Conservation (phyloP, 2,329 filamentous ascomycete genomes). For the Fusarium irregulare region DNA sequence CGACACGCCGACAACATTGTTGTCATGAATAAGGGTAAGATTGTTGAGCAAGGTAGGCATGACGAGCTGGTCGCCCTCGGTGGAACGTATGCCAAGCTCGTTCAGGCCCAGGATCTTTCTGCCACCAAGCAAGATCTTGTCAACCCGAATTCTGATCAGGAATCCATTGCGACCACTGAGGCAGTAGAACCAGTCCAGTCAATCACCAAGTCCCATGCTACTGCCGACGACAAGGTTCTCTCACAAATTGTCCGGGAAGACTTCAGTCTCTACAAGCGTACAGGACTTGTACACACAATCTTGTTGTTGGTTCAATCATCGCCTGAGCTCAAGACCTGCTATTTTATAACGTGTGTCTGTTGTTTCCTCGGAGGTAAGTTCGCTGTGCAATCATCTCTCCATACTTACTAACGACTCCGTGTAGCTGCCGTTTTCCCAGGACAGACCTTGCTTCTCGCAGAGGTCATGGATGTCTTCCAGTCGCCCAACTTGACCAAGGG, state of each 20-base stretch:
- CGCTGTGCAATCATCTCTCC: too few relatives aligned
- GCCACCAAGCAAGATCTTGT: background rate
- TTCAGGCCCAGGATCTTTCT: conserved; percentile 53
- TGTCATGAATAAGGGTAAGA: conserved; percentile 58
- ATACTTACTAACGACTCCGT: background rate
- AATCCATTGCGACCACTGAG: background rate
- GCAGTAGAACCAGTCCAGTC: background rate
- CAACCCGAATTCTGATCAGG: background rate
- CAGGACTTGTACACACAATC: conserved; percentile 13
- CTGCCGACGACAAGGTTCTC: background rate
- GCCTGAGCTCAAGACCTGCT: conserved; percentile 9
- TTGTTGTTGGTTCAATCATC: background rate
- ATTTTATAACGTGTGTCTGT: background rate
- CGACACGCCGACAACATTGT: conserved; percentile 69
- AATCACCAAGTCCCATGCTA: background rate
- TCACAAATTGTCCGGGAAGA: conserved; percentile 58
- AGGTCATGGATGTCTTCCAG: conserved; percentile 52
- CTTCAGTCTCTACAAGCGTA: conserved; percentile 7
- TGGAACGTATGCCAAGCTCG: conserved; percentile 62
- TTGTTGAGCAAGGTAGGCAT: conserved; percentile 67
- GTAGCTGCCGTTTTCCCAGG: conserved; percentile 46
- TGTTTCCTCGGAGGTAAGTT: conserved; percentile 15
- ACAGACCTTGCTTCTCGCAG: conserved; percentile 56
- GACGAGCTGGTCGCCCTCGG: conserved; percentile 60
- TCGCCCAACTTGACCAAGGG: conserved; percentile 41